phyloP scores from a whole-genome alignment of 2,329 filamentous ascomycete species.

The Grosmannia huntii region DNA sequence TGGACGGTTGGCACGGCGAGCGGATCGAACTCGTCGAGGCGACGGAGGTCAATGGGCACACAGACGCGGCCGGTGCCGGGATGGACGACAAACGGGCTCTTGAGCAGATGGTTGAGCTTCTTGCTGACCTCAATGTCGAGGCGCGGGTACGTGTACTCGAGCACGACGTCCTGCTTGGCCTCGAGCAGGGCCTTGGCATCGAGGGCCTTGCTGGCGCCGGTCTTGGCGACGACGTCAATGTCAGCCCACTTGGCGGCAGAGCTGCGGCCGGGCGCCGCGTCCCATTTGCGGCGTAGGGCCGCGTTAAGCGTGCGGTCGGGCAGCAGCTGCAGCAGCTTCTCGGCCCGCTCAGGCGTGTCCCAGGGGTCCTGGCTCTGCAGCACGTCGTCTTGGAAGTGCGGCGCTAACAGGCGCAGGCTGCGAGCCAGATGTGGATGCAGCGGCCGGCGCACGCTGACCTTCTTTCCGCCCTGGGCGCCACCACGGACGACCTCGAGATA shows the following conservation, averaged over 20 bases:
- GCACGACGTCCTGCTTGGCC: constrained; percentile 87
- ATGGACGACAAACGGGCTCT: constrained; percentile 92
- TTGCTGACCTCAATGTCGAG: constrained; percentile 96
- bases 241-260: constrained; percentile 85
- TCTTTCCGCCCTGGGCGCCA: constrained; percentile 74
- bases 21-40: constrained; percentile 75
- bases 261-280: constrained; percentile 61
- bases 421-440: constrained; percentile 84
- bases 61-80: constrained; percentile 89
- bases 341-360: constrained; percentile 53
- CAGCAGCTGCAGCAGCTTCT: constrained; percentile 70
- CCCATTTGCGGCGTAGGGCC: constrained; percentile 81
- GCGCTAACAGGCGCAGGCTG: constrained; percentile 72
- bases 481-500: constrained; percentile 88
- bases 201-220: constrained; percentile 58
- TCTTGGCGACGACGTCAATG: constrained; percentile 75
- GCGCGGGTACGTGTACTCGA: constrained; percentile 95
- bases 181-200: constrained; percentile 64
- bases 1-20: constrained; percentile 81
- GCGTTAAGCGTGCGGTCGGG: constrained; percentile 69
- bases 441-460: constrained; percentile 71
- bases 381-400: constrained; percentile 73
- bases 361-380: constrained; percentile 82
- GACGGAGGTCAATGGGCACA: constrained; percentile 74
- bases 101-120: constrained; percentile 95